Evolutionary conservation across 352 stramenopile genomes (phyloP).

Genomic region (Peronospora destructor): DNA sequence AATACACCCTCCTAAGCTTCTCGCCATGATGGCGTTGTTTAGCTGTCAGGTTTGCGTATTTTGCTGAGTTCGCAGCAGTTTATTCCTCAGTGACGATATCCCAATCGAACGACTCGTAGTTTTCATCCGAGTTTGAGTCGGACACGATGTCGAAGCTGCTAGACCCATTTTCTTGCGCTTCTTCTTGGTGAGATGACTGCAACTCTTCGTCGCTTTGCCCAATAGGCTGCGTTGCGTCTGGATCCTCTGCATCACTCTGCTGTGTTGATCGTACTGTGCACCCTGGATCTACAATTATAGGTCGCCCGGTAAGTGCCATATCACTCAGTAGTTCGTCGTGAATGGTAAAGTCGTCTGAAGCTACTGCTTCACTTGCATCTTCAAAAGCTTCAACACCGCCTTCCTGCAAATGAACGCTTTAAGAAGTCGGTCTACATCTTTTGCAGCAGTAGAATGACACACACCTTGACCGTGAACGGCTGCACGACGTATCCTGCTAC

Average conservation of each 20-base stretch:
- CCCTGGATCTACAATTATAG: slow-evolving; percentile 30
- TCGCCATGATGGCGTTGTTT: slow-evolving; percentile 34
- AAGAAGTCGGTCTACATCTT: not conserved
- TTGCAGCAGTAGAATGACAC: slow-evolving; percentile 1
- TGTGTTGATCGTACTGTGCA: slow-evolving; percentile 56
- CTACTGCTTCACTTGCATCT: slow-evolving; percentile 13
- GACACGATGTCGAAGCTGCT: slow-evolving; percentile 51
- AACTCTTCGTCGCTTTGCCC: slow-evolving; percentile 16
- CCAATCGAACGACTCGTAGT: slow-evolving; percentile 25
- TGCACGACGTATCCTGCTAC: slow-evolving; percentile 50
- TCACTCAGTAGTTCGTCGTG: slow-evolving; percentile 54
- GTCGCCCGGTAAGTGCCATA: slow-evolving; percentile 36
- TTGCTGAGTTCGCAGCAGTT: not conserved
- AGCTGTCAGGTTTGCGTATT: slow-evolving; percentile 10
- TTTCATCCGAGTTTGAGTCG: slow-evolving; percentile 49
- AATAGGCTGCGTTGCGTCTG: slow-evolving; percentile 18
- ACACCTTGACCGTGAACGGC: slow-evolving; percentile 54
- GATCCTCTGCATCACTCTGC: slow-evolving; percentile 33
- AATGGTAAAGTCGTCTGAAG: slow-evolving; percentile 34
- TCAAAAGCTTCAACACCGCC: slow-evolving; percentile 33
- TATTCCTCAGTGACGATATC: slow-evolving; percentile 25
- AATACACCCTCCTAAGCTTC: slow-evolving; percentile 67
- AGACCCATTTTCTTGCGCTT: slow-evolving; percentile 11
- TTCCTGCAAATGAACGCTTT: slow-evolving; percentile 22
- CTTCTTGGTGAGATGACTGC: slow-evolving; percentile 7